Evolutionary conservation across 2,329 filamentous ascomycete species (phyloP), one percentile per base, ranked within the genome.

Genomic region (Colletotrichum sp.): DNA sequence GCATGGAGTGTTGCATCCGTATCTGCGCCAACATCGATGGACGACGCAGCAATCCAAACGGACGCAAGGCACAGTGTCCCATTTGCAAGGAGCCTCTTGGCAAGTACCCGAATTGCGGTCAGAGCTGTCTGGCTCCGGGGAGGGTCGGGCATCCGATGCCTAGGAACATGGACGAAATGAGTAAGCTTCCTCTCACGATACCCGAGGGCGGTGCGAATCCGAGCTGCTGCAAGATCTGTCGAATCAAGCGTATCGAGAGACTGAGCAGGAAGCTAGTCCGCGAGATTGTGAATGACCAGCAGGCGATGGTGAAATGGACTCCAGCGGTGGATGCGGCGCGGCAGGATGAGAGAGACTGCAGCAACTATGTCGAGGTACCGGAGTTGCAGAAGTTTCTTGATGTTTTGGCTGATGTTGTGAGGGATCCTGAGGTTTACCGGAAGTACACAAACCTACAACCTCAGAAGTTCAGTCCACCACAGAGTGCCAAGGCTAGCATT

Each of bases 191-290:
- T 13, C 68, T 62, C 43, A 74, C 72, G 16, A 66, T 65, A 12
- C 24, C 72, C 31, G 74, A 76, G 27, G 74, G 72, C 8, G 72
- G 61, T 8, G 47, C 69, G 12, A 54, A 54, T 55, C 68, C 74
- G 9, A 18, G 18, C 9, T 73, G 73, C 47, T 70, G 74, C 27
- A 57, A 54, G 16, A 43, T 6, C 6, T 75, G 74, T 29, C 72
- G 69, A 34, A 66, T 71, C 16, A 33, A 61, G 21, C 67, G 67
- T 11, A n/a, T 76, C 47, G 69, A 72, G 65, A 24, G 59, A 18
- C 18, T 29, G 21, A 67, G 47, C 6, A 34, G 27, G 38, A 64
- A 24, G 21, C 18, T 75, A 6, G 31, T 75, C 6, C 34, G 66
- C 5, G 34, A 33, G 15, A 58, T 75, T 8, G 62, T 73, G 29